Base-by-base conservation (phyloP, 768 basidiomycete species). In the Termitomyces sp. region DNA sequence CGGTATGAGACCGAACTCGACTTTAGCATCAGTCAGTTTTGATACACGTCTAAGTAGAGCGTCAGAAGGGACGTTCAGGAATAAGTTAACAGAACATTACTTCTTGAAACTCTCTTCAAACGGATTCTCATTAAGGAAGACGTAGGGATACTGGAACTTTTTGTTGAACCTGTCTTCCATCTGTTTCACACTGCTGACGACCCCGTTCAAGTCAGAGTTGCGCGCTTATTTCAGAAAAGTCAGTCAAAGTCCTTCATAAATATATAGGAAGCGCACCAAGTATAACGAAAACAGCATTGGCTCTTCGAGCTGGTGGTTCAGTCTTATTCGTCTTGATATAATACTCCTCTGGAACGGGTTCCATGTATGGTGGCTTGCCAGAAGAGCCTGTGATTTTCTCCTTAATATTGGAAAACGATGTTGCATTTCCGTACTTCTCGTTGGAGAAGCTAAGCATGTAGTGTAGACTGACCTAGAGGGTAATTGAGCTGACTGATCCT, bases 91-190 rank as follows among this genome's bases (percentile, higher is more conserved):
- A 31, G 10, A 31, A 46, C 14, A 34, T 46, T 62, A 87, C 85
- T 75, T 76, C 70, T 89, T 92, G 78, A 94, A 94, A 9, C 80
- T 75, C 0, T 87, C 86, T 9, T 83, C 78, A 70, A 94, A 94
- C 0, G 80, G 78, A 63, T 86, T 80, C 38, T 97, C 94, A 69
- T 96, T 96, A 59, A 97, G 78, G 73, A 96, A 92, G 45, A 91
- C 86, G 69, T 91, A 96, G 15, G 91, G 90, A 71, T 96, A 96
- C 29, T 75, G 77, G 68, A 87, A 94, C 70, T 89, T 88, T 63
- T 86, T 84, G 80, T 99, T 99, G 79, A 97, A 97, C 45, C 89
- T 79, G 69, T 92, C 89, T 75, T 98, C 96, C 75, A 91, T 81
- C 70, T 88, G 86, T 68, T 87, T 85, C 73, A 91, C 80, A 65